phyloP scores from a whole-genome alignment of 2,329 filamentous ascomycete genomes.

The Cryphonectria nitschkei region DNA sequence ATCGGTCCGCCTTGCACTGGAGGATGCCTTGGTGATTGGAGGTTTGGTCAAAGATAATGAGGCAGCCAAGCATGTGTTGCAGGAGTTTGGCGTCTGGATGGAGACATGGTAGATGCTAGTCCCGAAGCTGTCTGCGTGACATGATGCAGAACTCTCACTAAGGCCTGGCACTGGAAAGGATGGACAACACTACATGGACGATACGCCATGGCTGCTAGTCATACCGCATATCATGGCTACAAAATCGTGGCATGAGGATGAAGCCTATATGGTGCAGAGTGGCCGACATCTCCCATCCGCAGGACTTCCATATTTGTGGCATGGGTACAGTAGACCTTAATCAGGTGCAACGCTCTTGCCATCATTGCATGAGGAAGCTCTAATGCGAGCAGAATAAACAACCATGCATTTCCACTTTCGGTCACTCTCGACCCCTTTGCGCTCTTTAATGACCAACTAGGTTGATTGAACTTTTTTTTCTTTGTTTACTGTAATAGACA shows the following conservation, averaged over 20 bases:
- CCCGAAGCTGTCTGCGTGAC: not conserved
- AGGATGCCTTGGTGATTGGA: conserved; percentile 50
- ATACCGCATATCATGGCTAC: not conserved
- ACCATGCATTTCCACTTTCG: not conserved
- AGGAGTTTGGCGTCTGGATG: conserved; percentile 54
- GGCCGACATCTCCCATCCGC: not conserved
- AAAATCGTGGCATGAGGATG: no score
- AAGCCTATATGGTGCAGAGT: not conserved
- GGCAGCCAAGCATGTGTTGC: conserved; percentile 44
- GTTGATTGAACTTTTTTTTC: conserved; percentile 14
- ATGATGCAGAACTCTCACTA: not conserved
- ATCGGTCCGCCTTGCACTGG: conserved; percentile 56
- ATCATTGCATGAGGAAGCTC: not conserved
- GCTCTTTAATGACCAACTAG: no score
- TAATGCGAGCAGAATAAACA: not conserved
- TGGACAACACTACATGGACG: not conserved
- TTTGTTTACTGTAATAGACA: not conserved
- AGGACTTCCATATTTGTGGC: not conserved
- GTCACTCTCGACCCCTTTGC: not conserved
- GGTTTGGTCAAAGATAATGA: conserved; percentile 40
- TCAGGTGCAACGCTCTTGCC: not conserved
- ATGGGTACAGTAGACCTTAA: not conserved
- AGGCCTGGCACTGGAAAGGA: not conserved
- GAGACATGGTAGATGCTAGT: conserved; percentile 57
- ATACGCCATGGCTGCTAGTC: not conserved